phyloP scores from a whole-genome alignment of 129 eudicot species.

The Lactuca sativa region DNA sequence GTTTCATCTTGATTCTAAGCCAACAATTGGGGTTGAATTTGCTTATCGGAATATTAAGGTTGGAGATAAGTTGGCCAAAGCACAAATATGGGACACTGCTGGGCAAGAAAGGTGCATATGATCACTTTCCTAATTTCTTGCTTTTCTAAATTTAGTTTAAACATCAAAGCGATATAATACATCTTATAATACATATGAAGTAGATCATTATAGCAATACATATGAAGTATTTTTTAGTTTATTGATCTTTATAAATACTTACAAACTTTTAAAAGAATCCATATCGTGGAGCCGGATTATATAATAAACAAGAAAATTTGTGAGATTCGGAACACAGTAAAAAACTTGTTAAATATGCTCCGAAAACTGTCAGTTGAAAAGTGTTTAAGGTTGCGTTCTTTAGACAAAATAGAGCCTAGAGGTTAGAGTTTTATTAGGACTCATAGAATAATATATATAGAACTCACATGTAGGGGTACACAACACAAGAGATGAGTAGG shows the following conservation, averaged over 20 bases:
- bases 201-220: neutral
- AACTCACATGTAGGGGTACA: no score
- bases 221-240: no score
- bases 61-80: conserved; percentile 67
- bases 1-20: conserved; percentile 70
- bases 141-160: neutral
- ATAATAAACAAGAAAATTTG: neutral
- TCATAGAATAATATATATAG: no score
- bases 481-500: no score
- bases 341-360: no score
- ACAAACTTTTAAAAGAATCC: no score
- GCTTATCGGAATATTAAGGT: conserved; percentile 68
- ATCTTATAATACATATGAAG: neutral
- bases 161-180: neutral
- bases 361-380: no score
- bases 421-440: no score
- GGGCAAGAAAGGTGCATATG: conserved; percentile 83
- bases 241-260: no score
- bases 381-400: no score
- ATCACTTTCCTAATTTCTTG: neutral
- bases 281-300: neutral
- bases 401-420: no score
- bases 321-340: neutral
- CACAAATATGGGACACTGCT: conserved; percentile 89
- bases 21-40: conserved; percentile 82